Conservation (phyloP, 768 basidiomycete species). For the Mrakia blollopis region DNA sequence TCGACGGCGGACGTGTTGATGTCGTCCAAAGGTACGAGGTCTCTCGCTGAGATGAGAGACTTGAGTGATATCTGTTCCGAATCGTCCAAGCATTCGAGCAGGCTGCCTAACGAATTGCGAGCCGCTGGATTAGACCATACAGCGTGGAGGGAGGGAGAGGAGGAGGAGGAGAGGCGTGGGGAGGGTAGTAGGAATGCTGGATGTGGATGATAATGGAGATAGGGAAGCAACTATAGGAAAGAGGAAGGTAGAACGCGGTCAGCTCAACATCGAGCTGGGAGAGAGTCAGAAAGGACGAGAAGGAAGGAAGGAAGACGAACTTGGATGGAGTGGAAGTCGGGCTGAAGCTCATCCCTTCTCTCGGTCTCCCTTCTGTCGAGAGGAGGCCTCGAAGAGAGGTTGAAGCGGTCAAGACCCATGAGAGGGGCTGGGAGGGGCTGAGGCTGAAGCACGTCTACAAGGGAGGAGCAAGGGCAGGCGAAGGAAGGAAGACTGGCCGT, state of each 20-base stretch:
- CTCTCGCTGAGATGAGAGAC: not conserved
- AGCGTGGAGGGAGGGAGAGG: not conserved
- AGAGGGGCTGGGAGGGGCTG: no score
- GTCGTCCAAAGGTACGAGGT: not conserved
- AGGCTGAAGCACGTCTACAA: no score
- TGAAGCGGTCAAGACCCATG: no score
- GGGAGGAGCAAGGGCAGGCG: not conserved
- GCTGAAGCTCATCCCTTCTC: not conserved
- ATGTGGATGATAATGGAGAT: not conserved
- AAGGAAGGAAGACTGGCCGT: not conserved
- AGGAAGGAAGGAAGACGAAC: not conserved
- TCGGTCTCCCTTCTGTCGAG: no score
- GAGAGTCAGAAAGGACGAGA: no score
- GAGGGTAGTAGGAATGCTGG: slow-evolving; percentile 16
- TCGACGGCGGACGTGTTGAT: not conserved
- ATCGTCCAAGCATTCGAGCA: slow-evolving; percentile 14
- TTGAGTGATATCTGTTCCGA: not conserved
- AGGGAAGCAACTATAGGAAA: not conserved
- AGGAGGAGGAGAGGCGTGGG: slow-evolving; percentile 12
- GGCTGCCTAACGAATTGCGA: not conserved
- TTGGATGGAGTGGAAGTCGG: not conserved
- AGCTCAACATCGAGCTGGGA: no score
- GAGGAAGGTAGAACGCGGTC: no score
- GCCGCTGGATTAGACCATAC: slow-evolving; percentile 13
- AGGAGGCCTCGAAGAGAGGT: no score